Conservation (phyloP, 2,329 filamentous ascomycete species). For the Aspergillus calidoustus region DNA sequence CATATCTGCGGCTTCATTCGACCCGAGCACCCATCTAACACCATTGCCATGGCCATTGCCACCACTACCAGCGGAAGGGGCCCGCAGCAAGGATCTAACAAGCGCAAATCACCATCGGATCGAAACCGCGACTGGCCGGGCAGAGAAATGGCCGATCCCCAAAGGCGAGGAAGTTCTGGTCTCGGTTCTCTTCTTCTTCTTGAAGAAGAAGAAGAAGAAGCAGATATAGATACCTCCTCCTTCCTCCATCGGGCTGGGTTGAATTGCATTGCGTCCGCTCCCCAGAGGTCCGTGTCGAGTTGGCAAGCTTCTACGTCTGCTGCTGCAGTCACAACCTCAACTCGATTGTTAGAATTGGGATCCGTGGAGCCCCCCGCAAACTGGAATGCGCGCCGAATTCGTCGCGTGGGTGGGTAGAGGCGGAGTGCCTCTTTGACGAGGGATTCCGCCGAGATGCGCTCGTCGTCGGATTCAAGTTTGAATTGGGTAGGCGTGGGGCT, state of each 20-base stretch:
- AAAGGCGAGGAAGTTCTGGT: neutral
- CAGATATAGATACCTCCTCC: too few species aligned
- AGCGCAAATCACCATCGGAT: neutral
- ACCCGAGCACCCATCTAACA: neutral
- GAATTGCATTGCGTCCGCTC: neutral
- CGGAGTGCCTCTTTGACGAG: slow-evolving; percentile 5
- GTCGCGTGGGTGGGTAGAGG: neutral
- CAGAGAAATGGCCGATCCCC: neutral
- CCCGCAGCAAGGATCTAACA: neutral
- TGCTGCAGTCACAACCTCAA: neutral
- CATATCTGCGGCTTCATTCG: neutral
- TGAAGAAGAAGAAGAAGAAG: too few species aligned
- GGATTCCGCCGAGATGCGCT: neutral
- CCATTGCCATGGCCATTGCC: too few species aligned
- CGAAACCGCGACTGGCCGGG: neutral
- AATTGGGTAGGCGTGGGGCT: neutral
- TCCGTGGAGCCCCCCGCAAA: neutral
- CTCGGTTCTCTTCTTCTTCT: too few species aligned
- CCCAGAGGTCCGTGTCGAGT: neutral
- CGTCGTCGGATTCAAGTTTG: neutral
- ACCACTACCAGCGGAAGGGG: neutral
- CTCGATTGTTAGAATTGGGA: too few species aligned
- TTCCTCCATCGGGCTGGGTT: neutral
- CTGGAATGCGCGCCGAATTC: neutral
- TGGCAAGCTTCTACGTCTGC: slow-evolving; percentile 1